Evolutionary conservation across 495 filamentous ascomycete species (phyloP).

Genomic region (Neurospora sp.): DNA sequence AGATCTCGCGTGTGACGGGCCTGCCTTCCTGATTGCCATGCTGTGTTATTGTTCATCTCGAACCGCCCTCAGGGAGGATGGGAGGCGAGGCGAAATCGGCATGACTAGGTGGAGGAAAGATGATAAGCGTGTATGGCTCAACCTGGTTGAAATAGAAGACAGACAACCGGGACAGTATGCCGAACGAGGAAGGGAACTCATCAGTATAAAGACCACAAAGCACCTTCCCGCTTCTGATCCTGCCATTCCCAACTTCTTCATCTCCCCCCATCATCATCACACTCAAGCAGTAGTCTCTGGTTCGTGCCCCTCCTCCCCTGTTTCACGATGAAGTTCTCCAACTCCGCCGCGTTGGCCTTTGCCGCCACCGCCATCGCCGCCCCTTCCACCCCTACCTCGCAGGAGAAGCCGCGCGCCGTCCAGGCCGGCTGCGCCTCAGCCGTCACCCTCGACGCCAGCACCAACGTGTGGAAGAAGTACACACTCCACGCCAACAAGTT

Average conservation of each 20-base stretch:
- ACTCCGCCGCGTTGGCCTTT: conserved; percentile 29
- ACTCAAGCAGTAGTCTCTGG: conserved; percentile 5
- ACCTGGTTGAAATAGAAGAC: not conserved
- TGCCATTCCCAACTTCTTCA: not conserved
- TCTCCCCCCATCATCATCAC: not conserved
- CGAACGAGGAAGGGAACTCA: not conserved
- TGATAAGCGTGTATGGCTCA: not conserved
- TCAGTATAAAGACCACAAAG: conserved; percentile 26
- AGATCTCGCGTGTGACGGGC: conserved; percentile 28
- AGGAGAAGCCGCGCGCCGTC: conserved; percentile 19
- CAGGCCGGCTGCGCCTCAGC: conserved; percentile 35
- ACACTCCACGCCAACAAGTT: conserved; percentile 47
- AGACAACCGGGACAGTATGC: not conserved
- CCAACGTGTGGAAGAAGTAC: conserved; percentile 45
- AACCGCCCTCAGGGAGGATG: not conserved
- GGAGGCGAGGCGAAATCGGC: not conserved
- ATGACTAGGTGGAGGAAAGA: not conserved
- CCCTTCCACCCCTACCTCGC: conserved; percentile 21
- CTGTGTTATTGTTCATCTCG: not conserved
- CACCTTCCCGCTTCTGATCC: conserved; percentile 8
- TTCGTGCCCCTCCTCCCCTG: conserved; percentile 3
- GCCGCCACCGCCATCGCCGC: conserved; percentile 33
- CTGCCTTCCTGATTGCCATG: conserved; percentile 39
- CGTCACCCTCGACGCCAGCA: conserved; percentile 39
- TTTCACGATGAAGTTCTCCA: conserved; percentile 36